phyloP scores from a whole-genome alignment of 2,329 filamentous ascomycete genomes.

The Plenodomus lindquistii region DNA sequence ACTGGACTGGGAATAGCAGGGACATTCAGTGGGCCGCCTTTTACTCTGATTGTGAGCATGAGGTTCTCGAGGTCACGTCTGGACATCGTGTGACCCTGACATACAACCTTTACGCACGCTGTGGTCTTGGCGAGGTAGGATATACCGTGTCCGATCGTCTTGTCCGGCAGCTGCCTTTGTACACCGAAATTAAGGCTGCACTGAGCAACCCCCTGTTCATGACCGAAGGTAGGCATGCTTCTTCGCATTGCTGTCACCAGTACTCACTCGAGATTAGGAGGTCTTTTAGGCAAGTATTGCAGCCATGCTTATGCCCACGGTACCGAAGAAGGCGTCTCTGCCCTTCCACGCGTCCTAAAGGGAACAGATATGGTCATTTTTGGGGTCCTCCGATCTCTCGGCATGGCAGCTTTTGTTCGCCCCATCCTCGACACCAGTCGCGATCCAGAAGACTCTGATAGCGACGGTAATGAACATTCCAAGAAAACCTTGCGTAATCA shows the following conservation, averaged over 20 bases:
- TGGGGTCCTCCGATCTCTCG: conserved; percentile 37
- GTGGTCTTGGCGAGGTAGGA: conserved; percentile 39
- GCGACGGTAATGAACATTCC: not conserved
- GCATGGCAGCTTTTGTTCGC: conserved; percentile 32
- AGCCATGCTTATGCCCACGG: conserved; percentile 55
- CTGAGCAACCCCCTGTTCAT: conserved; percentile 44
- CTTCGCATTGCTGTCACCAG: not conserved
- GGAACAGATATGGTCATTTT: conserved; percentile 53
- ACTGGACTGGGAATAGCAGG: conserved; percentile 43
- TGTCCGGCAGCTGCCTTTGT: conserved; percentile 43
- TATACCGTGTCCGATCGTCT: conserved; percentile 30
- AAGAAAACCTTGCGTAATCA: too few species aligned
- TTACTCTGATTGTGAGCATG: conserved; percentile 58
- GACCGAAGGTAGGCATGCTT: conserved; percentile 31
- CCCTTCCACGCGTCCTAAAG: conserved; percentile 49
- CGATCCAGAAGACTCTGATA: not conserved
- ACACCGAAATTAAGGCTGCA: conserved; percentile 35
- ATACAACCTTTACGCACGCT: conserved; percentile 59
- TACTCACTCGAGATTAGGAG: conserved; percentile 37
- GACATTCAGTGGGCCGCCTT: conserved; percentile 56
- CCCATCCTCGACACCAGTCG: conserved; percentile 28
- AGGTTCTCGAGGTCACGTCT: conserved; percentile 53
- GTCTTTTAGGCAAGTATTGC: conserved; percentile 51
- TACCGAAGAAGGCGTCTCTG: conserved; percentile 15
- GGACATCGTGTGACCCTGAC: conserved; percentile 60